phyloP scores from a whole-genome alignment of 805 yeast genomes.

The Lachancea sp. region DNA sequence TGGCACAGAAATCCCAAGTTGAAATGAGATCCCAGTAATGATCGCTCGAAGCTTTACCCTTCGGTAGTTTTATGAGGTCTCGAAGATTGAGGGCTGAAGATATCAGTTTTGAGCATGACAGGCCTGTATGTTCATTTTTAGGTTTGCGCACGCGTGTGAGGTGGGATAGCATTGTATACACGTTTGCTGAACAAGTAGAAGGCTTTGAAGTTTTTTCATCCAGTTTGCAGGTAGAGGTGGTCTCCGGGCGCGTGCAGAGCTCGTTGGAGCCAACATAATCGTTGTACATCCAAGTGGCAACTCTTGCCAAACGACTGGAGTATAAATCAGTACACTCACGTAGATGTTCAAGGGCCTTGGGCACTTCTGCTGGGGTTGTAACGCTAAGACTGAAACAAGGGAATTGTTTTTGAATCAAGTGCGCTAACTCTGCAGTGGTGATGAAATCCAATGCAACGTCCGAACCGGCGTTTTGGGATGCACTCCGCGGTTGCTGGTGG shows the following conservation, averaged over 20 bases:
- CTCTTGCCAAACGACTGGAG: constrained; percentile 19
- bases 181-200: constrained; percentile 12
- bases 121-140: neutral
- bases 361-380: constrained; percentile 6
- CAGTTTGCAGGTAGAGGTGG: neutral
- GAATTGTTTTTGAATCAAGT: constrained; percentile 9
- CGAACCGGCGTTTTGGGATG: neutral
- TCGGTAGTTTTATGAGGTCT: constrained; percentile 4
- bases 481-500: constrained; percentile 4
- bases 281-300: constrained; percentile 30
- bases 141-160: constrained; percentile 8
- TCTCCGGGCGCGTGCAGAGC: neutral
- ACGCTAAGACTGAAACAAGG: constrained; percentile 25
- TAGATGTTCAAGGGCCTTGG: neutral
- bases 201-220: neutral
- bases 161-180: constrained; percentile 29
- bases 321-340: neutral
- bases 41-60: constrained; percentile 5
- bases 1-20: constrained; percentile 30
- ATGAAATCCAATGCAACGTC: neutral
- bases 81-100: constrained; percentile 4
- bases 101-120: neutral
- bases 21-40: constrained; percentile 17
- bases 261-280: neutral
- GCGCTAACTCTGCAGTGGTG: neutral